Base-by-base conservation (phyloP, 208 protist genomes). In the Phytomonas francai region DNA sequence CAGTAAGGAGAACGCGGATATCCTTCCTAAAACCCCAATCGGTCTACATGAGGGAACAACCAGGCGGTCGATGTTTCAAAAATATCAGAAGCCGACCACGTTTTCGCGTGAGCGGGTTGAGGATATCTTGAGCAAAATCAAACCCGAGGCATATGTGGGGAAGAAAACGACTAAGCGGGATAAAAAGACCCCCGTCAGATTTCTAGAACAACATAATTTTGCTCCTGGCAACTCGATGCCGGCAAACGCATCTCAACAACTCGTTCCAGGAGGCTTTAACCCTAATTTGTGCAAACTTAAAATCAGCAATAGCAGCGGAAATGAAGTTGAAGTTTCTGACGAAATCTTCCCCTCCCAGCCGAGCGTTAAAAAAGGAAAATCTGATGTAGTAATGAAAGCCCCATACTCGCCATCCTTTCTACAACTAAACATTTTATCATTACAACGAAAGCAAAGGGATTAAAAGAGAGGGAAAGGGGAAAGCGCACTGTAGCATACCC, bases 11-110 rank as follows among this genome's bases (percentile, higher is more conserved):
- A 54, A 25, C 16, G 0, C 22, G 22, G 45, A 54, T 25, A 54
- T 54, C 45, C 45, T 54, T 54, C 45, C 45, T 54, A 54, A 54
- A 54, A 25, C 45, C 45, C 45, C 45, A 25, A 54, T 54, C 45
- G 16, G 45, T 6, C 16, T 54, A 19, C 45, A 54, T 6, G 45
- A 54, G 19, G 2, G 16, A 6, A 5, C 19, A 54, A 25, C 1
- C 8, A 25, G 25, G 19, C 16, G 4, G 5, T 3, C 33, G 45
- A 22, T 25, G 19, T 54, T 54, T 54, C 45, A 19, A 22, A 54
- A 25, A 22, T 19, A 54, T 6, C 45, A 25, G 16, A 54, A 54
- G 45, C 8, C 19, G 8, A 8, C 19, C 19, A 25, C 45, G 16
- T 25, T 25, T 8, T 16, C 45, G 45, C 45, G 19, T 9, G 19